phyloP scores from a whole-genome alignment of 2,329 filamentous ascomycete species.

The Colletotrichum paranaense region DNA sequence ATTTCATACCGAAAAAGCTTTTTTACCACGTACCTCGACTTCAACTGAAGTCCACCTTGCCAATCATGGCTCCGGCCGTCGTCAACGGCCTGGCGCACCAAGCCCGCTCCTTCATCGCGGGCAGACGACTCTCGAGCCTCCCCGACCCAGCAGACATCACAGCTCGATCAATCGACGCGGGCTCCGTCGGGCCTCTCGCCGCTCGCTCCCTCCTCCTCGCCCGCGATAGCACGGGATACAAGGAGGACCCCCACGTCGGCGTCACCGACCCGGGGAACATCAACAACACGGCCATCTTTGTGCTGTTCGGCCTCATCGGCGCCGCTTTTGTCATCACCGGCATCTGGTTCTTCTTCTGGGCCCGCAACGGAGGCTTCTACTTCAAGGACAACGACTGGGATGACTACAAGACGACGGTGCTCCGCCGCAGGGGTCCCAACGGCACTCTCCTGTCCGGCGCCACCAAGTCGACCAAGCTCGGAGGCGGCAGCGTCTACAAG shows the following conservation, averaged over 20 bases:
- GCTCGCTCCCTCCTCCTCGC: conserved; percentile 55
- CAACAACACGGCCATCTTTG: conserved; percentile 80
- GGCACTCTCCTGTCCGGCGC: conserved; percentile 86
- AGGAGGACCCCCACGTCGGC: conserved; percentile 56
- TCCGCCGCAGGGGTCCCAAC: conserved; percentile 89
- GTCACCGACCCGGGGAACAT: conserved; percentile 66
- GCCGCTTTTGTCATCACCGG: conserved; percentile 77
- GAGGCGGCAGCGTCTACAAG: conserved; percentile 88
- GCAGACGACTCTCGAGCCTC: conserved; percentile 42
- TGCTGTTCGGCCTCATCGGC: conserved; percentile 86
- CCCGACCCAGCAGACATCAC: conserved; percentile 32
- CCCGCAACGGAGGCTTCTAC: conserved; percentile 92
- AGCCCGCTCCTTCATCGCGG: conserved; percentile 41
- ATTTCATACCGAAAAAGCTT: background rate
- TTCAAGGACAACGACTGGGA: conserved; percentile 93
- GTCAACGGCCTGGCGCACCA: conserved; percentile 37
- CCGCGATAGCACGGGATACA: conserved; percentile 45
- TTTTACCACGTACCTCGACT: background rate
- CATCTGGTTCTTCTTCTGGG: conserved; percentile 99
- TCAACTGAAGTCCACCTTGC: conserved; percentile 2
- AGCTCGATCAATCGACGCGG: conserved; percentile 41
- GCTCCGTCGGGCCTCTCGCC: conserved; percentile 53
- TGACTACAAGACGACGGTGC: conserved; percentile 95
- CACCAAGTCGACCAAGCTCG: conserved; percentile 83
- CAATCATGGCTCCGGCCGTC: conserved; percentile 55